Percentiles rank a stretch among this genome's conserved stretches.
Evolutionary conservation across 148 eudicot species (phyloP).

Genomic region (Pharnaceum exiguum): DNA sequence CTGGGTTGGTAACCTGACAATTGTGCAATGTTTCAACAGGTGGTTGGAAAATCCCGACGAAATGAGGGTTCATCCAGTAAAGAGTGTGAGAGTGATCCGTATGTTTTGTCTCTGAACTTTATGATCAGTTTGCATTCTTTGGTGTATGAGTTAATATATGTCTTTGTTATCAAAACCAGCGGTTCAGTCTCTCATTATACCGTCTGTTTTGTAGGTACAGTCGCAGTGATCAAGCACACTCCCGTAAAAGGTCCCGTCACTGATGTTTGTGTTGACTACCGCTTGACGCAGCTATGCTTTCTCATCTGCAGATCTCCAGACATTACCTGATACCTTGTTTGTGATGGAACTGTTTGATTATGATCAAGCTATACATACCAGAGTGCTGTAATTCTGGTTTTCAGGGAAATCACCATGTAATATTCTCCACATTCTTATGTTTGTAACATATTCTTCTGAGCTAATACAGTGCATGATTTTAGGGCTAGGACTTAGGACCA

Average conservation of each 20-base stretch:
- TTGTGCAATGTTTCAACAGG: conserved; percentile 24
- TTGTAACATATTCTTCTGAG: conserved; percentile 18
- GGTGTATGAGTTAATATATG: conserved; percentile 14
- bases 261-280: conserved; percentile 1
- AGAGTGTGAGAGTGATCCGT: conserved; percentile 41
- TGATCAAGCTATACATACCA: background rate
- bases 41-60: conserved; percentile 19
- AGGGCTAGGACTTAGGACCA: conserved; percentile 12
- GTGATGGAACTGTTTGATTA: background rate
- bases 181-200: background rate
- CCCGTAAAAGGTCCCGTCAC: conserved; percentile 39
- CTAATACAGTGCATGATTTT: conserved; percentile 8
- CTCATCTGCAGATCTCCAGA: background rate
- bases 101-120: no score
- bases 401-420: background rate
- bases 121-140: no score
- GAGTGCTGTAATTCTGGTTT: background rate
- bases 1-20: background rate
- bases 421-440: conserved; percentile 3
- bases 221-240: conserved; percentile 23
- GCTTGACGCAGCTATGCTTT: background rate
- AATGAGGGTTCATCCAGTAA: conserved; percentile 39
- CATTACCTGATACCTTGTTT: background rate
- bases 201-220: conserved; percentile 25
- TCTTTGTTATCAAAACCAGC: background rate